Evolutionary conservation across 495 filamentous ascomycete genomes (phyloP).

Genomic region (Penicillium coffeae): DNA sequence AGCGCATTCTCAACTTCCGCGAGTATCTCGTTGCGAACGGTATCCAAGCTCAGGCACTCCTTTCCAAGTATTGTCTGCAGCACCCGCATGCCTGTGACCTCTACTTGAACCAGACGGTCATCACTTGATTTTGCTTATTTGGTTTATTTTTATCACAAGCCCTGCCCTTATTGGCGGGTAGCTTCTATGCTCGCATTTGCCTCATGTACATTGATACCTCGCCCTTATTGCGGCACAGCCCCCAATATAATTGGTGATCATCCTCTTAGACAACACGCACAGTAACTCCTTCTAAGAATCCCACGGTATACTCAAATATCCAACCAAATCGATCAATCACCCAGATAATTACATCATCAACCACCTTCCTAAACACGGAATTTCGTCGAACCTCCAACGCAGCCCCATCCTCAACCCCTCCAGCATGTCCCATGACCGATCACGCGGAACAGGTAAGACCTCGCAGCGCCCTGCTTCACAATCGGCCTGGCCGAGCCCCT

Average conservation of each 20-base stretch:
- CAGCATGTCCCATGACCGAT: conserved; percentile 1
- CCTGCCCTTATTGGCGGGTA: not conserved
- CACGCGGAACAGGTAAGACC: conserved; percentile 3
- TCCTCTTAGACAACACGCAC: not conserved
- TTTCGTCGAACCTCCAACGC: not conserved
- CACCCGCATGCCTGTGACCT: conserved; percentile 55
- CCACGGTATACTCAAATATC: not conserved
- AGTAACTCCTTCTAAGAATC: not conserved
- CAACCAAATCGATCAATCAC: not conserved
- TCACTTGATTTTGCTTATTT: conserved; percentile 13
- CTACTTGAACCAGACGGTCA: conserved; percentile 44
- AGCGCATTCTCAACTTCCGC: conserved; percentile 55
- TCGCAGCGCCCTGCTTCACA: conserved; percentile 12
- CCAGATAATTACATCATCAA: no score
- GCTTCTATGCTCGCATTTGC: not conserved
- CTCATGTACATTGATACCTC: conserved; percentile 2
- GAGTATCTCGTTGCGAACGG: conserved; percentile 55
- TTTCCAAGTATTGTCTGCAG: conserved; percentile 54
- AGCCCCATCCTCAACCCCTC: not conserved
- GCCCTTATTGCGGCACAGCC: conserved; percentile 3
- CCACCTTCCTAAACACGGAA: not conserved
- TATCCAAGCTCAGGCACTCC: conserved; percentile 42
- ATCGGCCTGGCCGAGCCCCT: conserved; percentile 5
- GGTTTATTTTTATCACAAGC: not conserved
- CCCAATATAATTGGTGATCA: conserved; percentile 11